A percentile compares a stretch with the other conserved stretches of the same genome.
phyloP scores from a whole-genome alignment of 2,329 filamentous ascomycete species.

The Fusarium anguioides region DNA sequence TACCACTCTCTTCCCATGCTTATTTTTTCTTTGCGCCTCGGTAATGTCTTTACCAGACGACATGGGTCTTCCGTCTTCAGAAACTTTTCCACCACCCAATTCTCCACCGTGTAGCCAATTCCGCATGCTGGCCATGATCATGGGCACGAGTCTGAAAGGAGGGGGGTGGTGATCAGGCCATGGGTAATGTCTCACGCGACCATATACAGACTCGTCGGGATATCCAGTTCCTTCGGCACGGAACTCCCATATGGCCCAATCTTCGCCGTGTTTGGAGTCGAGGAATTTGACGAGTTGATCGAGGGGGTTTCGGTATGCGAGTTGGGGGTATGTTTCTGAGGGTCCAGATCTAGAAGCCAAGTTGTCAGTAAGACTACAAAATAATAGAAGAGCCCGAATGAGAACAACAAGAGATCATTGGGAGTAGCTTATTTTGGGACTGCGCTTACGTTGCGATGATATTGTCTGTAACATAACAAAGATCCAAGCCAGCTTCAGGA shows the following conservation, averaged over 20 bases:
- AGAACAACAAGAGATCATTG: accelerated
- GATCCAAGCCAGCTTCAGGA: slow-evolving; percentile 86
- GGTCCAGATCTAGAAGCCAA: slow-evolving; percentile 79
- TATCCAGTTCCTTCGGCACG: slow-evolving; percentile 96
- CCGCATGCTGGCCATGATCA: slow-evolving; percentile 92
- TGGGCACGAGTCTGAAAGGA: slow-evolving; percentile 87
- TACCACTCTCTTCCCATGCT: slow-evolving; percentile 69
- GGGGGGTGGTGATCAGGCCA: slow-evolving; percentile 98
- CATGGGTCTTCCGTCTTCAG: slow-evolving; percentile 29
- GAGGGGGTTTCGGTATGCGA: slow-evolving; percentile 93
- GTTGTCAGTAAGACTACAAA: slow-evolving; percentile 17
- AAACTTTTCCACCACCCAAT: slow-evolving; percentile 43
- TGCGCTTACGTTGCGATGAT: slow-evolving; percentile 69
- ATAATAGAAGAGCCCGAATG: accelerated
- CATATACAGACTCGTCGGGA: slow-evolving; percentile 88
- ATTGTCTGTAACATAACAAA: slow-evolving; percentile 93
- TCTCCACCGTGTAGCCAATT: slow-evolving; percentile 78
- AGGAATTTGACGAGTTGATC: slow-evolving; percentile 89
- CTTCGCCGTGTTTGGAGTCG: slow-evolving; percentile 80
- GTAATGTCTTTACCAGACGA: slow-evolving; percentile 28
- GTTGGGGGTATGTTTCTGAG: slow-evolving; percentile 87
- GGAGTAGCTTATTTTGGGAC: accelerated
- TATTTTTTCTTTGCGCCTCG: slow-evolving; percentile 49
- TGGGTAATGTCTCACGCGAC: slow-evolving; percentile 88
- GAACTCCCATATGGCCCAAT: slow-evolving; percentile 99